Evolutionary conservation across 2,329 filamentous ascomycete genomes (phyloP), one percentile per base, ranked within the genome.

Genomic region (Boeremia exigua): DNA sequence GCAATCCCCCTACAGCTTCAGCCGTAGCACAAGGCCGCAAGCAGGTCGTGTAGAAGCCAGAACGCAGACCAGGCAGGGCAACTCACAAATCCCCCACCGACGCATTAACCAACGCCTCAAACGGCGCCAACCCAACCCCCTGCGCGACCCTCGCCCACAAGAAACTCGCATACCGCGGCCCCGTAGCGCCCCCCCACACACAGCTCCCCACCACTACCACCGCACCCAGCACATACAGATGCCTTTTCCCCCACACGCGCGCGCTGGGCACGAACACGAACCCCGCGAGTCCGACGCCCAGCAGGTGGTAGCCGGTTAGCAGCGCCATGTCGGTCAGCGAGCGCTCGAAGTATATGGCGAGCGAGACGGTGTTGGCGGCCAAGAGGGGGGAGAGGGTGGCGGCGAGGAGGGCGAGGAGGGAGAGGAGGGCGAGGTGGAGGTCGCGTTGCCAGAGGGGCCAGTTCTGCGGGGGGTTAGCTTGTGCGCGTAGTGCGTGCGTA

Each of bases 391-490:
- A 92, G 9, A 96, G 86, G 0, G 90, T 89, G 11, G 91, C 90
- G 47, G 91, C 93, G 63, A 97, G 88, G 69, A 96, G 88, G 60
- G 90, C 89, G 23, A 89, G 84, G 56, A 95, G 78, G 60, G 89
- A 96, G 25, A 98, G 86, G 60, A 91, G 84, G 54, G 86, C 80
- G 58, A 92, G 88, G 70, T 95, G 92, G 48, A 90, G 66, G 73
- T 97, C 93, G 71, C 92, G 90, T 65, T 85, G 86, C 90, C 90
- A 94, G 58, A 96, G 75, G 19, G 92, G 89, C 93, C 92, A 97
- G 67, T 90, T 91, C 85, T 88, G 69, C 39, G 19, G 19, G 19
- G n/a, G n/a, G n/a, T n/a, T n/a, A n/a, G n/a, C n/a, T n/a, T n/a
- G n/a, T n/a, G n/a, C n/a, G n/a, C n/a, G n/a, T n/a, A n/a, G n/a